Evolutionary conservation across 2,329 filamentous ascomycete species (phyloP), one percentile per base, ranked within the genome.

Genomic region (Ophiostoma triangulosporum): DNA sequence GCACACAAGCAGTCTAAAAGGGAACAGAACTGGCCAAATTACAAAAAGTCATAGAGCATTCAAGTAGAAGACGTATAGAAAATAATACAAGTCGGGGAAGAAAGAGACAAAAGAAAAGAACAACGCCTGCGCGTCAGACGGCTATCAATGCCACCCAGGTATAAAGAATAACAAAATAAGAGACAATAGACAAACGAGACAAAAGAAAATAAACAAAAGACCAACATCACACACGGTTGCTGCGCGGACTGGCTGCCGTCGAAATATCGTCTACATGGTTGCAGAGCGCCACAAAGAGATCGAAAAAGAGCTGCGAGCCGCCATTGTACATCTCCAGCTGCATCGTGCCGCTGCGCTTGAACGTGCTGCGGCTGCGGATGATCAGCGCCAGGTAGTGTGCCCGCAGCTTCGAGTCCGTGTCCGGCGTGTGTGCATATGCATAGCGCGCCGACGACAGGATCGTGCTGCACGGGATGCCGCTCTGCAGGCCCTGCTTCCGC

Each of bases 341-440:
- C 89, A 95, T 95, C 3, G 89, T 95, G 53, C 89, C 88, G 68
- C 88, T 95, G 53, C 88, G 78, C 75, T 95, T 95, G 70, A 96
- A 95, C 2, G 88, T 95, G 64, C 80, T 78, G 60, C 90, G 80
- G 62, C 84, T 88, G 59, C 89, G 83, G 65, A 95, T 94, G 69
- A 95, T 95, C 64, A 95, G 80, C 17, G 90, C 88, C 35, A 95
- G 81, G 62, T 95, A 96, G 68, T 95, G 89, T 24, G 88, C 88
- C 56, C 90, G 79, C 52, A 95, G 76, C 68, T 90, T 90, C n/a
- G 86, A 91, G 72, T 95, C 90, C 22, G 76, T 86, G 64, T 95
- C 88, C 3, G 89, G 88, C 0, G 90, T 96, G 69, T 95, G 81
- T 62, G 81, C 81, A 65, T 96, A 95, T 20, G 89, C 89, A 63